These are phyloP conservation scores for Acanthamoeba royreba DNA, from an alignment of 208 protist species.

Conservation along the genomic window DNA sequence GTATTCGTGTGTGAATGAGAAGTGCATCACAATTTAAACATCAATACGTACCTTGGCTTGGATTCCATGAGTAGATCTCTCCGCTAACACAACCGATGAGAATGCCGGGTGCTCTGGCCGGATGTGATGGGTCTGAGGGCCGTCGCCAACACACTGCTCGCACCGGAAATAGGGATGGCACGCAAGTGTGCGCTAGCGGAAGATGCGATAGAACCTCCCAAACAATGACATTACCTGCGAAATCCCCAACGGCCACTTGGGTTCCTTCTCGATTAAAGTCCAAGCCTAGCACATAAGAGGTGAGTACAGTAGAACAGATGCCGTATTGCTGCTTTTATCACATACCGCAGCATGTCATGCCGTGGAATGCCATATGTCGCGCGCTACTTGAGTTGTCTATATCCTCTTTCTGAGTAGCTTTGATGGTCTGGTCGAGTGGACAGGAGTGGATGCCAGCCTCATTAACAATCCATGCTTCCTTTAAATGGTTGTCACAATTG, in stretches of 20 bases:
- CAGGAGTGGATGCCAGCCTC: background rate
- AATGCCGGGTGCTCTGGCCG: background rate
- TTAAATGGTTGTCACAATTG: background rate
- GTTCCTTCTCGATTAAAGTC: background rate
- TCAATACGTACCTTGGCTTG: background rate
- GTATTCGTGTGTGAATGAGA: background rate
- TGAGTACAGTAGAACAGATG: no score
- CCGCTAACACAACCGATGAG: background rate
- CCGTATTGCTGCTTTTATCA: no score
- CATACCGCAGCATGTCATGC: slow-evolving; percentile 1
- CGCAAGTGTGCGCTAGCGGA: background rate
- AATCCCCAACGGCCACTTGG: slow-evolving; percentile 17
- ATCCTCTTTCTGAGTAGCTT: background rate
- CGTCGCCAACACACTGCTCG: background rate
- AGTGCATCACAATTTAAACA: no score
- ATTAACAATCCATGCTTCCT: background rate
- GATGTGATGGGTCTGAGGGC: background rate
- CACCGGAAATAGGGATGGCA: background rate
- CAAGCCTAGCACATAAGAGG: background rate
- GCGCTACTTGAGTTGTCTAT: background rate
- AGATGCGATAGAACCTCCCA: slow-evolving; percentile 7
- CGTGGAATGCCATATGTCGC: background rate
- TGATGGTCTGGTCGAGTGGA: background rate
- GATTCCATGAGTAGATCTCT: background rate
- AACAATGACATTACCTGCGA: background rate